phyloP scores from a whole-genome alignment of 2,329 filamentous ascomycete species.

The Gyromitra esculenta region DNA sequence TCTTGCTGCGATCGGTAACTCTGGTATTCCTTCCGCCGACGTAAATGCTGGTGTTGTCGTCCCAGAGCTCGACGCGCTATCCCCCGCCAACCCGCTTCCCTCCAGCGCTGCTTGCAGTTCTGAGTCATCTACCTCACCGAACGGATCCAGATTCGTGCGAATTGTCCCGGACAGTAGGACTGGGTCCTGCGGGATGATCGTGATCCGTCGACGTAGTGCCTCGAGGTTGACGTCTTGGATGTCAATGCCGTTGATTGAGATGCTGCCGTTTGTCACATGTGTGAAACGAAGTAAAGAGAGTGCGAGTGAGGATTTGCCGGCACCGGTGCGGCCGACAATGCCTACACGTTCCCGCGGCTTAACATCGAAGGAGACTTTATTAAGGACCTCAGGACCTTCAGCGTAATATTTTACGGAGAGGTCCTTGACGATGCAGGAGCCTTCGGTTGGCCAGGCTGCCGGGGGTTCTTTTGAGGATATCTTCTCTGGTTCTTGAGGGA shows the following conservation, averaged over 20 bases:
- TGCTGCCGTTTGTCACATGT: conserved; percentile 54
- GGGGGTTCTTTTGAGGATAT: conserved; percentile 51
- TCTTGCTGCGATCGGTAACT: not conserved
- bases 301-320: conserved; percentile 52
- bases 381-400: conserved; percentile 54
- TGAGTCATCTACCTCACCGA: conserved; percentile 53
- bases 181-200: conserved; percentile 59
- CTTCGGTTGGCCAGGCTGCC: conserved; percentile 53
- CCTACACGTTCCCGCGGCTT: conserved; percentile 52
- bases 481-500: conserved; percentile 49
- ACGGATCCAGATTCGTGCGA: conserved; percentile 55
- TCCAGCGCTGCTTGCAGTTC: conserved; percentile 53
- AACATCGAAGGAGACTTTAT: conserved; percentile 53
- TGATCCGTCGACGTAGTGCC: conserved; percentile 57
- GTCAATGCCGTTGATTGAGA: conserved; percentile 58
- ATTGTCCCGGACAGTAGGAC: conserved; percentile 54
- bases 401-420: conserved; percentile 54
- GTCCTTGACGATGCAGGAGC: conserved; percentile 49
- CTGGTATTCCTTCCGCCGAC: not conserved
- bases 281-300: conserved; percentile 51
- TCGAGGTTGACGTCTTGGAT: conserved; percentile 59
- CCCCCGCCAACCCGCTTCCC: conserved; percentile 49
- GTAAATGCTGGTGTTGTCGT: conserved; percentile 40
- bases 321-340: conserved; percentile 54
- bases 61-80: conserved; percentile 29